A percentile compares a stretch with the other conserved stretches of the same genome.
These are phyloP conservation scores for Pittosporum tobira DNA, from an alignment of 129 eudicot genomes.

Conservation along the genomic window DNA sequence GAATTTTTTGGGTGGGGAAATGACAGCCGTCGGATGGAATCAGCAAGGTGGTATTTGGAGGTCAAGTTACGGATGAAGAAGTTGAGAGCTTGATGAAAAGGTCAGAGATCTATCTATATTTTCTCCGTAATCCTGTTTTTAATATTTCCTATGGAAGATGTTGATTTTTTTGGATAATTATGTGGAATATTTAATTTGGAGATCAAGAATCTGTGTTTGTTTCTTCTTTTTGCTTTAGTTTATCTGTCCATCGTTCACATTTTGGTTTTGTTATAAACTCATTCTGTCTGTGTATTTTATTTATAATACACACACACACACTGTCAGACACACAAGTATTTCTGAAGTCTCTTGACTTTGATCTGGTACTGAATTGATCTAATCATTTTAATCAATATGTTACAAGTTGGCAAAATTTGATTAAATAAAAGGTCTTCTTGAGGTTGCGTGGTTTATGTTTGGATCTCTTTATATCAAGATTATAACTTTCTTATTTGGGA, in stretches of 20 bases:
- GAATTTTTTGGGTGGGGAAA: neutral
- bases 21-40: constrained; percentile 95
- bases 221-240: too few relatives aligned
- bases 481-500: neutral
- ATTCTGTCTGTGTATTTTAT: too few relatives aligned
- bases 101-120: constrained; percentile 46
- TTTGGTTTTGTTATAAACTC: too few relatives aligned
- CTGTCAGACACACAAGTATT: too few relatives aligned
- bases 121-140: neutral
- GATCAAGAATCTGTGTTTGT: too few relatives aligned
- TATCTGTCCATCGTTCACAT: too few relatives aligned
- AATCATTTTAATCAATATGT: neutral
- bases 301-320: too few relatives aligned
- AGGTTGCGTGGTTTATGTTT: neutral
- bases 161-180: neutral
- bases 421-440: too few relatives aligned
- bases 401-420: too few relatives aligned
- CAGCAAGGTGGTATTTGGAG: constrained; percentile 92
- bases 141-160: neutral
- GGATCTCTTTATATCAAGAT: neutral
- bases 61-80: constrained; percentile 96
- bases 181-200: too few relatives aligned
- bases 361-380: neutral
- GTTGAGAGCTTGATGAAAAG: constrained; percentile 82
- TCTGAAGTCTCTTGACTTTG: too few relatives aligned